Evolutionary conservation across 805 yeast genomes (phyloP).

Genomic region (Kluyveromyces dobzhanskii): DNA sequence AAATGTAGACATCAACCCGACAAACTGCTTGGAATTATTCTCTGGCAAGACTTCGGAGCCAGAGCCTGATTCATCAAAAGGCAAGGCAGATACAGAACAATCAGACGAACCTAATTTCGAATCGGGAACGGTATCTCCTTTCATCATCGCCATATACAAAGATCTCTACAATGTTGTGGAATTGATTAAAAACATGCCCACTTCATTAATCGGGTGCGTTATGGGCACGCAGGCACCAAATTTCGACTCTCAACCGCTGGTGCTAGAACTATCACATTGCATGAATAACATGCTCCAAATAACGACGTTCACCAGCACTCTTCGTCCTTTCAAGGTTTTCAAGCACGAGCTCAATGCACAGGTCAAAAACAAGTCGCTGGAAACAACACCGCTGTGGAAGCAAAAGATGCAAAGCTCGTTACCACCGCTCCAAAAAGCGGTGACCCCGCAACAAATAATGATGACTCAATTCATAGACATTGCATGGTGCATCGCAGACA

Average conservation of each 20-base stretch:
- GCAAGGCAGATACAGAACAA: not conserved
- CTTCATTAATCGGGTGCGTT: conserved; percentile 21
- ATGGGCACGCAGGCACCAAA: conserved; percentile 16
- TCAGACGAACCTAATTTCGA: not conserved
- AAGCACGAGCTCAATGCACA: conserved; percentile 11
- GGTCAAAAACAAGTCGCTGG: not conserved
- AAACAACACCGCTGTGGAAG: not conserved
- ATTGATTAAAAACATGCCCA: conserved; percentile 24
- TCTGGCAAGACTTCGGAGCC: not conserved
- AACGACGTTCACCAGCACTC: conserved; percentile 22
- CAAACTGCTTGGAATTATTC: conserved; percentile 23
- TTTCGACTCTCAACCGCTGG: conserved; percentile 18
- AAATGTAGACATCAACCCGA: conserved; percentile 23
- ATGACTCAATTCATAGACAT: conserved; percentile 13
- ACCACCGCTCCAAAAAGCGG: conserved; percentile 2
- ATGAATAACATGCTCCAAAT: conserved; percentile 28
- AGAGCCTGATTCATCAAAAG: not conserved
- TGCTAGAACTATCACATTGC: conserved; percentile 24
- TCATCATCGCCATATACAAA: conserved; percentile 18
- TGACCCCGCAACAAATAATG: conserved; percentile 2
- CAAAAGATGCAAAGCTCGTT: conserved; percentile 1
- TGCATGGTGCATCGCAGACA: conserved; percentile 27
- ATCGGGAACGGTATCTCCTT: conserved; percentile 26
- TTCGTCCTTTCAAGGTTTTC: conserved; percentile 25
- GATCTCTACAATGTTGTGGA: conserved; percentile 24